Base-by-base conservation (phyloP, 305 asterid genomes). In the Fraxinus floribunda region DNA sequence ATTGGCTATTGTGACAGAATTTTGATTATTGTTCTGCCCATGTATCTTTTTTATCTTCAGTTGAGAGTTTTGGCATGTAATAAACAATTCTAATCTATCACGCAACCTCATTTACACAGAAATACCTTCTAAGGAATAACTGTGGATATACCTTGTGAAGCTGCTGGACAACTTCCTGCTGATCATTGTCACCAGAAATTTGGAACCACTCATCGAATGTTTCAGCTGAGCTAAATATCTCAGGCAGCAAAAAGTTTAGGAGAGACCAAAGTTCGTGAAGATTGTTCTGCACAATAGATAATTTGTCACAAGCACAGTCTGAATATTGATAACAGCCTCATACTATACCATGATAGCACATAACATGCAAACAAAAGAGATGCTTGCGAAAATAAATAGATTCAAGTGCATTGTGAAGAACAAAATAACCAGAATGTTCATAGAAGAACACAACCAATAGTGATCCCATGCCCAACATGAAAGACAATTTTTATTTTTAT, bases 141-240 rank as follows among this genome's bases (percentile, higher is more conserved):
- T 72, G 10, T 1, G 49, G 29, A 8, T 36, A 20, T 87, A 94
- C 99, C 99, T 93, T 96, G 93, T 94, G 99, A 86, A 96, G 99
- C 89, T 96, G 99, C 87, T 96, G 99, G 82, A 96, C 99, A 85
- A 96, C 98, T 90, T 96, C 99, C 88, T 96, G 97, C 90, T 94
- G 98, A 79, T 96, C 98, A 88, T 94, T 96, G 8, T 96, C 99
- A 79, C 97, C 98, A 82, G 99, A 96, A 77, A 96, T 96, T 90
- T 96, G 99, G 90, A 96, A 96, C 99, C 99, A 96, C 80, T 96
- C 97, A 86, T 96, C 99, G 74, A 96, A 96, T 38, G 99, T 94
- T 90, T 96, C 99, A 74, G 99, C 96, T 64, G 99, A 96, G 86
- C 99, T 96, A 85, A 96, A 94, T 87, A 96, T 96, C 90, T 96